phyloP scores from a whole-genome alignment of 352 stramenopile species.

The Phytophthora pluvialis region DNA sequence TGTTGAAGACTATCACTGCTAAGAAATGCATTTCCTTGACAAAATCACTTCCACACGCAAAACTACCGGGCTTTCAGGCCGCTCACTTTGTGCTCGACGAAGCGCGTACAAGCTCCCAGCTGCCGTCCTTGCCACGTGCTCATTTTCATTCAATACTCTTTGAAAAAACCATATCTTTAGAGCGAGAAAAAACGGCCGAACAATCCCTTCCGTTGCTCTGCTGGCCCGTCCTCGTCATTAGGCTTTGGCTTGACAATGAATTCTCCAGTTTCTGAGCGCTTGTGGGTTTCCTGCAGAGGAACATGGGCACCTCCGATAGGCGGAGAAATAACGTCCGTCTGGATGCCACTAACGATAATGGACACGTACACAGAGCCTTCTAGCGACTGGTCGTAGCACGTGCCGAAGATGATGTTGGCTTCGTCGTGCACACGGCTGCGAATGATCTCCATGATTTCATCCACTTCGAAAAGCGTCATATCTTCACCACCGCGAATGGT shows the following conservation, averaged over 20 bases:
- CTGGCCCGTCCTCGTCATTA: slow-evolving; percentile 30
- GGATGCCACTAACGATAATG: slow-evolving; percentile 90
- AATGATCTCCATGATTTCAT: slow-evolving; percentile 91
- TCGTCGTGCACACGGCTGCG: slow-evolving; percentile 77
- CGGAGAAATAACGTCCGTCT: slow-evolving; percentile 85
- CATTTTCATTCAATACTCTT: slow-evolving; percentile 29
- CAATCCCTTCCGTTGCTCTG: slow-evolving; percentile 49
- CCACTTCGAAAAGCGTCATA: slow-evolving; percentile 94
- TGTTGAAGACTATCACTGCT: no score
- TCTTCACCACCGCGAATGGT: slow-evolving; percentile 95
- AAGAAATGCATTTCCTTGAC: no score
- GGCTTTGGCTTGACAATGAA: slow-evolving; percentile 14
- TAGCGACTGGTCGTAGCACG: slow-evolving; percentile 85
- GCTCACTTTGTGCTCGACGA: not conserved
- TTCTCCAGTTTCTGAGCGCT: slow-evolving; percentile 28
- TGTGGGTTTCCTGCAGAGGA: slow-evolving; percentile 48
- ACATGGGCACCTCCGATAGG: slow-evolving; percentile 62
- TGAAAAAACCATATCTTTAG: slow-evolving; percentile 35
- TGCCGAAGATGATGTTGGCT: slow-evolving; percentile 92
- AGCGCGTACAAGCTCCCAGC: not conserved
- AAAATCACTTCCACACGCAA: slow-evolving; percentile 14
- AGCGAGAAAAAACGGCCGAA: slow-evolving; percentile 82
- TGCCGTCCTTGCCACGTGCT: not conserved
- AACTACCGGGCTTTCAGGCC: slow-evolving; percentile 5
- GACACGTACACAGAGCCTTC: slow-evolving; percentile 86